Evolutionary conservation across 78 protist genomes (phyloP).

Genomic region (Chrysochromulina parva): DNA sequence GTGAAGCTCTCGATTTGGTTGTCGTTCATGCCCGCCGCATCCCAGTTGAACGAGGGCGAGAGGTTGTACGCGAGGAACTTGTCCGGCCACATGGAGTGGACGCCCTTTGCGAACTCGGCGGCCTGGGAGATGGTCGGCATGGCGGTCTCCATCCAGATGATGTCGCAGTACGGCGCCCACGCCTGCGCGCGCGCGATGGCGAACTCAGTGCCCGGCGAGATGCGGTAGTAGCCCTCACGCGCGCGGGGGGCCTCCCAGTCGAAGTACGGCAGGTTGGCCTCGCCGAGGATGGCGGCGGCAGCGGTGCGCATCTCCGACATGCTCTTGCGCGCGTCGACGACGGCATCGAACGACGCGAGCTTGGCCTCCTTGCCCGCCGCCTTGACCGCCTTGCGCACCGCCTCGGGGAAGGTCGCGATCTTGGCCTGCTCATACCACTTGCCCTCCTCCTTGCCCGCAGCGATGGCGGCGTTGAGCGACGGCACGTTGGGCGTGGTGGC

Average conservation of each 20-base stretch:
- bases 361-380: too few relatives aligned
- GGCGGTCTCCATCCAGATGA: constrained; percentile 89
- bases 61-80: constrained; percentile 87
- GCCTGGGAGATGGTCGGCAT: constrained; percentile 83
- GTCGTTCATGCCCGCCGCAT: constrained; percentile 78
- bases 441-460: constrained; percentile 11
- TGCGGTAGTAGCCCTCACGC: constrained; percentile 85
- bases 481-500: constrained; percentile 35
- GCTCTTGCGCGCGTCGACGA: neutral
- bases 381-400: neutral
- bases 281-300: neutral
- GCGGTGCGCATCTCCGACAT: neutral
- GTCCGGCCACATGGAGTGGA: constrained; percentile 65
- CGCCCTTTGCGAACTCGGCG: constrained; percentile 68
- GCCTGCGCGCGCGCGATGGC: constrained; percentile 75
- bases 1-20: constrained; percentile 74
- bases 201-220: constrained; percentile 71
- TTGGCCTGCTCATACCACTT: constrained; percentile 32
- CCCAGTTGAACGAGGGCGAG: constrained; percentile 95
- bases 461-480: constrained; percentile 6
- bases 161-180: constrained; percentile 84
- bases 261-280: constrained; percentile 52
- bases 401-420: constrained; percentile 37
- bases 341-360: neutral
- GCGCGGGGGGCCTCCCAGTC: constrained; percentile 79